These are phyloP conservation scores for Ascochyta fabae DNA, from an alignment of 2,329 filamentous ascomycete species.

Conservation along the genomic window DNA sequence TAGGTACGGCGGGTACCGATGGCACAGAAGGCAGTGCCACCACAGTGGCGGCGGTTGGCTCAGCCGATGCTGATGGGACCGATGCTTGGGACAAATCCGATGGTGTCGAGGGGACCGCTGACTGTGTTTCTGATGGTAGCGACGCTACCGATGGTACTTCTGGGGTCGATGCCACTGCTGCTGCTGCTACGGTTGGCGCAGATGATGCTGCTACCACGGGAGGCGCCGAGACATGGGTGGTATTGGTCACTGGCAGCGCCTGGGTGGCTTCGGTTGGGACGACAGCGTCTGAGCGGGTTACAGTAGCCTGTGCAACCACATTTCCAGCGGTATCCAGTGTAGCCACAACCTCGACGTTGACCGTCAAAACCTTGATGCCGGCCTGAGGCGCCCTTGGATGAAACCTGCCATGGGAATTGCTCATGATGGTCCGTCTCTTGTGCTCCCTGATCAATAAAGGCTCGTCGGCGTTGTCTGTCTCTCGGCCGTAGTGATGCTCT, in stretches of 20 bases:
- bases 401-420: conserved; percentile 40
- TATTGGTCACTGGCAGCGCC: not conserved
- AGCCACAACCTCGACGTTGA: conserved; percentile 40
- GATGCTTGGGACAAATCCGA: not conserved
- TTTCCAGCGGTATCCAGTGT: conserved; percentile 41
- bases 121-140: conserved; percentile 3
- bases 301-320: conserved; percentile 34
- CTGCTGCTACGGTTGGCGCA: conserved; percentile 13
- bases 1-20: conserved; percentile 24
- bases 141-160: conserved; percentile 5
- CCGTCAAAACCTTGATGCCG: conserved; percentile 30
- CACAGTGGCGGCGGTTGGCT: not conserved
- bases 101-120: not conserved
- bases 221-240: conserved; percentile 1
- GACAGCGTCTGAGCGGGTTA: conserved; percentile 20
- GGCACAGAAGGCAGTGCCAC: conserved; percentile 19
- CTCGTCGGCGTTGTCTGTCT: conserved; percentile 23
- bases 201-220: not conserved
- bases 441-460: conserved; percentile 29
- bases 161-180: conserved; percentile 3
- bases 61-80: not conserved
- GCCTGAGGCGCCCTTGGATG: conserved; percentile 40
- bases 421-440: conserved; percentile 36
- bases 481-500: conserved; percentile 10
- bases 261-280: conserved; percentile 6